A percentile compares a stretch with the other conserved stretches of the same genome.
Evolutionary conservation across 2,329 filamentous ascomycete genomes (phyloP).

Genomic region (Xylariaceae sp.): DNA sequence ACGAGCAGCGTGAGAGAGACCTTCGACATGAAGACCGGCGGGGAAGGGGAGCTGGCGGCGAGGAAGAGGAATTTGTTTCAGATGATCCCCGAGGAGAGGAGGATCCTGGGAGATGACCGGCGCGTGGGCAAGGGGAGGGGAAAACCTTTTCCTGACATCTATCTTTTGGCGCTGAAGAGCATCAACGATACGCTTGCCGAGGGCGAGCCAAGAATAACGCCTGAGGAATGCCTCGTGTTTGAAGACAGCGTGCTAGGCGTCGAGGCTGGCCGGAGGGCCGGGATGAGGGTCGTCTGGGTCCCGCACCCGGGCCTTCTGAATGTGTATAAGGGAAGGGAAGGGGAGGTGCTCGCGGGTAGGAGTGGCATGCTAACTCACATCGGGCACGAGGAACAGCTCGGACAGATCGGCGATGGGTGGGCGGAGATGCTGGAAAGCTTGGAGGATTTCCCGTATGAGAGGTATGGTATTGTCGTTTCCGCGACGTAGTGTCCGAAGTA

Average conservation of each 20-base stretch:
- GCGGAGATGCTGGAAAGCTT: conserved; percentile 32
- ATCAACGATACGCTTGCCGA: conserved; percentile 53
- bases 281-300: conserved; percentile 69
- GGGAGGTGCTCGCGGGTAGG: conserved; percentile 30
- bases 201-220: conserved; percentile 45
- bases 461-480: conserved; percentile 29
- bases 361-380: conserved; percentile 23
- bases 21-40: conserved; percentile 55
- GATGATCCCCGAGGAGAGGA: conserved; percentile 47
- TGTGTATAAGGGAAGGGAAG: conserved; percentile 30
- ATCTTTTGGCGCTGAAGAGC: conserved; percentile 58
- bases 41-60: too few species aligned
- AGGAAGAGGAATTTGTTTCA: conserved; percentile 26
- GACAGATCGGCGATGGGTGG: conserved; percentile 35
- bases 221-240: conserved; percentile 67
- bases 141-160: conserved; percentile 71
- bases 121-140: conserved; percentile 56
- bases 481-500: background rate
- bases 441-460: conserved; percentile 34
- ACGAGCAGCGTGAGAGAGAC: conserved; percentile 56
- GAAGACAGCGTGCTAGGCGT: conserved; percentile 69
- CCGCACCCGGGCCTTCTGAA: conserved; percentile 54
- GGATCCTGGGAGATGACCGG: conserved; percentile 61
- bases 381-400: conserved; percentile 30
- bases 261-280: conserved; percentile 63